Base-by-base conservation (phyloP, 73 alveolate species). In the Breviolum minutum region DNA sequence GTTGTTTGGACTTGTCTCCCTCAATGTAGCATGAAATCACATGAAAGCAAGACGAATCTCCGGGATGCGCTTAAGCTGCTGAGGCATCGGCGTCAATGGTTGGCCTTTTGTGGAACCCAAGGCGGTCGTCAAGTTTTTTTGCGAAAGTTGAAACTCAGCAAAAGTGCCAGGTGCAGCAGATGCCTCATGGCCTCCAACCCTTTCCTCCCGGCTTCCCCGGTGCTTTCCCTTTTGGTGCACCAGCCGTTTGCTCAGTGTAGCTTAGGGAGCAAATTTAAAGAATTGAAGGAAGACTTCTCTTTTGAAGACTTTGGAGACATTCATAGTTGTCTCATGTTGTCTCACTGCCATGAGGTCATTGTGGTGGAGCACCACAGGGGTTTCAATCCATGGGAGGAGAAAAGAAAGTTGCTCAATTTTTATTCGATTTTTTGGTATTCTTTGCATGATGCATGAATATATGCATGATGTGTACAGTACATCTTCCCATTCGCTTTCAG, bases 291-390 rank as follows among this genome's bases (percentile, higher is more conserved):
- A n/a, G n/a, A n/a, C n/a, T n/a, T n/a, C 54, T 40, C 54, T 40
- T 40, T 40, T 40, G 54, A 40, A 40, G 54, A 40, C 54, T 40
- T 40, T 40, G 54, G 54, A 40, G 54, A 40, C 54, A 40, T 40
- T 40, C 54, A 40, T 40, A 40, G 54, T 40, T 40, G 54, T 40
- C 54, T 40, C 3, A 40, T n/a, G n/a, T n/a, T n/a, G 54, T 40
- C 29, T 7, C 32, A 32, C n/a, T 29, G 22, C 12, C 6, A 40
- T 54, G n/a, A 86, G 98, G 98, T 92, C 91, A 92, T 92, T 11
- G 98, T 92, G 13, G 98, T 92, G 69, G 98, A 92, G 80, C 98
- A 81, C 89, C 98, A 92, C 90, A 73, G 86, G 30, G 98, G 98
- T 80, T 81, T 73, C 90, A 92, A 92, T 68, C 98, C 98, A 7